Base-by-base conservation (phyloP, 192 early-diverging fungal species). In the Linnemannia schmuckeri region DNA sequence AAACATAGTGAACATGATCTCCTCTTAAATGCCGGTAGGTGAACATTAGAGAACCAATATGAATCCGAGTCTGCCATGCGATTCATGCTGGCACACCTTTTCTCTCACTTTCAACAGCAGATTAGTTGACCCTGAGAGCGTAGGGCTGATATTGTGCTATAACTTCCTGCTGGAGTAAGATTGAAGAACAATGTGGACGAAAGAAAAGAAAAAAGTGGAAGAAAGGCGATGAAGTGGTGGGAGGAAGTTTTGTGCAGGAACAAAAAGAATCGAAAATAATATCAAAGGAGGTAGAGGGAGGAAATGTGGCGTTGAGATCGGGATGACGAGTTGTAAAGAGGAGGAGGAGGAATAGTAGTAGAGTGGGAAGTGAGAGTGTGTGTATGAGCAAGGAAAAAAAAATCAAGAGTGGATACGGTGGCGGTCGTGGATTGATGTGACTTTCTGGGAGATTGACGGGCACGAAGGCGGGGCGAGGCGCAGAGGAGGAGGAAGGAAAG, bases 11-110 rank as follows among this genome's bases (percentile, higher is more conserved):
- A 52, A 37, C 69, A 78, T 6, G 79, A 75, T 40, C 85, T 57
- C 71, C 41, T 73, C 15, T 46, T 74, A 24, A 81, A 87, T 46
- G 72, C 55, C 3, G 85, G 18, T 9, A 87, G 72, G 38, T 73
- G 42, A 18, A 70, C 76, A 27, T 74, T 40, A 1, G 85, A 78
- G 57, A 87, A 87, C 71, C 80, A 74, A 47, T 70, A 57, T 44
- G 68, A 74, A 66, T 72, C 69, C 35, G 49, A 54, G 27, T 77
- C 71, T 35, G 85, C 24, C 42, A 63, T 42, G 30, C n/a, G 52
- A 52, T 78, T 42, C 85, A 87, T 81, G 27, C 22, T 76, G 70
- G 70, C 61, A 35, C 61, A 12, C 61, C 61, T 66, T n/a, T n/a
- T n/a, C n/a, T 52, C 49, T 52, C 49, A 22, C 49, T 52, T 52